Base-by-base conservation (phyloP, 1,284 basidiomycete species). In the Sanguinoderma infundibulare region DNA sequence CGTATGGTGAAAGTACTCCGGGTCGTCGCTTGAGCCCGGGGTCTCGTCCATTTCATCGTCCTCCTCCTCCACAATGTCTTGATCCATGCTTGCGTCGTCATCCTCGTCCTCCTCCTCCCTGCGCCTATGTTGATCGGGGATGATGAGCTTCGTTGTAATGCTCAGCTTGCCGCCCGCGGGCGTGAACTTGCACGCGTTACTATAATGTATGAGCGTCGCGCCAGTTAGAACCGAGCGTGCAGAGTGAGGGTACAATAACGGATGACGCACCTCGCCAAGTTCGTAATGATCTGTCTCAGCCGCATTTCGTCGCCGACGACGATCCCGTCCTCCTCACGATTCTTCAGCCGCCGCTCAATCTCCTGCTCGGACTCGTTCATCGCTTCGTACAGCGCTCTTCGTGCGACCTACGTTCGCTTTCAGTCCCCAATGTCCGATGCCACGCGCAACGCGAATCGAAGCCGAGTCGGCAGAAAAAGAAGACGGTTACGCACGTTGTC, bases 131-230 rank as follows among this genome's bases (percentile, higher is more conserved):
- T 53, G 42, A 6, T 53, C 60, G 1, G 85, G 86, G 12, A 84
- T 69, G 22, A 91, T 67, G 26, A 94, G 79, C 61, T 76, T 77
- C 3, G 91, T 92, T 38, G 76, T 78, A 53, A 92, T 83, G 0
- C 77, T 79, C 35, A 92, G 77, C 63, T 81, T 84, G 1, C 91
- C 90, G 17, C 93, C 93, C 0, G 83, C 70, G 1, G 87, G 85
- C 0, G 94, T 95, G 72, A 96, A 96, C 75, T 90, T 91, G 75
- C 87, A 90, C 15, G 88, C 89, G 63, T 91, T 91, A 66, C 87
- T 89, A n/a, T n/a, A n/a, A n/a, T n/a, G 42, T 7, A 44, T 53
- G 5, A 3, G 5, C 15, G 24, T 6, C 12, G 6, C 42, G 6
- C 24, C 10, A n/a, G 22, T 44, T 3, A 44, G 24, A 39, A 50